phyloP scores from a whole-genome alignment of 441 rosid genomes.

The Metrosideros polymorpha region DNA sequence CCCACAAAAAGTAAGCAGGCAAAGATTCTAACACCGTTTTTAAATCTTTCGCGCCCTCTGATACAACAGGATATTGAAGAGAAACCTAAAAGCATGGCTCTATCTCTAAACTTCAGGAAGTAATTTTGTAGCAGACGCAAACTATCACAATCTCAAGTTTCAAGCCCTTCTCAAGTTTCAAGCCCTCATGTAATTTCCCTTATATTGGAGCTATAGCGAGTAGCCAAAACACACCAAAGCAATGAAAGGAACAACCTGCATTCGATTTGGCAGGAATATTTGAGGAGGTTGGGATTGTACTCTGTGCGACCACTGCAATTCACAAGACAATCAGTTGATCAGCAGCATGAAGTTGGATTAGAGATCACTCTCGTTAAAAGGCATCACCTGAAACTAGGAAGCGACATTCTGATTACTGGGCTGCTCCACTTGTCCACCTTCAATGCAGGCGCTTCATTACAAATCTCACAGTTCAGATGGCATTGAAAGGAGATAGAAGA shows the following conservation, averaged over 20 bases:
- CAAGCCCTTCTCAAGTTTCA: not conserved
- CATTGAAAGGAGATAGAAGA: not conserved
- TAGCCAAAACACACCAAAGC: not conserved
- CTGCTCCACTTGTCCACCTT: constrained; percentile 48
- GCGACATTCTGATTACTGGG: constrained; percentile 62
- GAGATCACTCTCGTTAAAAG: not conserved
- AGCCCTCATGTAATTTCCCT: not conserved
- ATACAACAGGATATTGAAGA: not conserved
- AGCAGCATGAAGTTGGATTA: not conserved
- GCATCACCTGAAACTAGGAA: constrained; percentile 84
- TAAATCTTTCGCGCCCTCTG: not conserved
- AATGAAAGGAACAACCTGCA: constrained; percentile 48
- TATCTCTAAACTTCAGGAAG: not conserved
- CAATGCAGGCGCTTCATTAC: constrained; percentile 22
- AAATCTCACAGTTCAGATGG: not conserved
- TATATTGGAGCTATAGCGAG: not conserved
- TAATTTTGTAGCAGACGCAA: not conserved
- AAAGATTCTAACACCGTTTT: not conserved
- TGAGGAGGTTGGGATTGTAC: constrained; percentile 57
- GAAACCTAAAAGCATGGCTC: not conserved
- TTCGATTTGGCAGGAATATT: constrained; percentile 70
- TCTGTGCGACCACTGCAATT: constrained; percentile 72
- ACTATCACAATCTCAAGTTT: not conserved
- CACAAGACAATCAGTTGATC: not conserved
- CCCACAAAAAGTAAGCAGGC: not conserved